Conservation (phyloP, 2,329 filamentous ascomycete species). For the Taxawa tesnikishii region DNA sequence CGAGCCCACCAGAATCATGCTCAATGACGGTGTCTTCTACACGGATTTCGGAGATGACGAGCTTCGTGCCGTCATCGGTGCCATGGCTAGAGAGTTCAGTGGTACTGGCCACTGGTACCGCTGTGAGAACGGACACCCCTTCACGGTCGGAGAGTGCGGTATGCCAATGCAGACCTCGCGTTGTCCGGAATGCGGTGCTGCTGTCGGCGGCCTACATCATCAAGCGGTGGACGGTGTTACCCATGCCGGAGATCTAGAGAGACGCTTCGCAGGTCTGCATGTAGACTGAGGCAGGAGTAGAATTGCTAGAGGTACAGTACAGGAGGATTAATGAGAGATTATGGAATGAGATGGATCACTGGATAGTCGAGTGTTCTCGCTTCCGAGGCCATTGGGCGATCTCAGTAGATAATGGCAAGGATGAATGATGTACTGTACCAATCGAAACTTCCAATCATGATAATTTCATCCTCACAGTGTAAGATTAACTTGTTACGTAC, state of each 20-base stretch:
- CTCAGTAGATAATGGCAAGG: no score
- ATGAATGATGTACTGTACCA: no score
- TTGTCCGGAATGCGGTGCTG: constrained; percentile 51
- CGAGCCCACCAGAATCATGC: constrained; percentile 31
- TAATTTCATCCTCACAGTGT: no score
- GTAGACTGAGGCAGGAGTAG: constrained; percentile 1
- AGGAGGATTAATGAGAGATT: no score
- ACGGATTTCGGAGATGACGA: constrained; percentile 36
- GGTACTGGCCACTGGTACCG: constrained; percentile 50
- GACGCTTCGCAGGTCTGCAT: no score
- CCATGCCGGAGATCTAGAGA: background rate
- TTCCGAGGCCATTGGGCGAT: no score
- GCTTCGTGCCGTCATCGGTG: constrained; percentile 34
- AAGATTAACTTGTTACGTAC: no score
- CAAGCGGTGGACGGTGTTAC: constrained; percentile 7
- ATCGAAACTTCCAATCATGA: no score
- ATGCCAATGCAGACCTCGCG: constrained; percentile 49
- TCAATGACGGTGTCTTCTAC: constrained; percentile 37
- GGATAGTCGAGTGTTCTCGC: no score
- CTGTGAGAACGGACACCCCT: constrained; percentile 43
- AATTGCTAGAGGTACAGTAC: background rate
- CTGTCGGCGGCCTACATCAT: constrained; percentile 49
- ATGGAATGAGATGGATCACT: no score
- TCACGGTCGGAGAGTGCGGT: constrained; percentile 25
- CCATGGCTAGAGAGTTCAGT: constrained; percentile 33